A percentile compares a stretch with the other conserved stretches of the same genome.
Evolutionary conservation across 768 basidiomycete species (phyloP).

Genomic region (Clathrus columnatus): DNA sequence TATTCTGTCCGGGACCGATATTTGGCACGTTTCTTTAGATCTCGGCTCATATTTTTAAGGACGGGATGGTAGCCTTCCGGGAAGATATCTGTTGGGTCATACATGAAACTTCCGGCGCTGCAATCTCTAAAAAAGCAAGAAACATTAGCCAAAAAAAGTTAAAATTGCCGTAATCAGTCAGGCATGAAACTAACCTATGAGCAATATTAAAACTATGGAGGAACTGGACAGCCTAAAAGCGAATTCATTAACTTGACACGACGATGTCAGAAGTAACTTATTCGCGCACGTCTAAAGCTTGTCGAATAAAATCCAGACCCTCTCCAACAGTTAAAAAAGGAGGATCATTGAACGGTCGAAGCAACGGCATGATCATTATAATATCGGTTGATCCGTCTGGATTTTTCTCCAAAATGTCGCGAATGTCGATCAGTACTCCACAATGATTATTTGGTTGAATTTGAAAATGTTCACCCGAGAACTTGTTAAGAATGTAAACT

Average conservation of each 20-base stretch:
- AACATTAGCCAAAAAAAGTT: neutral
- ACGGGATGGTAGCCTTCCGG: conserved; percentile 22
- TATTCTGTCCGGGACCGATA: conserved; percentile 22
- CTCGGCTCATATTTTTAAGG: conserved; percentile 11
- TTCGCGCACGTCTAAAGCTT: conserved; percentile 17
- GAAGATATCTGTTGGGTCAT: conserved; percentile 23
- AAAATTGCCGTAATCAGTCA: no score
- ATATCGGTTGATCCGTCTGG: neutral
- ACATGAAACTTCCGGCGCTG: conserved; percentile 26
- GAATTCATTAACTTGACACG: neutral
- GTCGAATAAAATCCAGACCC: conserved; percentile 18
- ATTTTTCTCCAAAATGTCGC: conserved; percentile 13
- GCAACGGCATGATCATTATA: conserved; percentile 20
- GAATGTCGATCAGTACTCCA: conserved; percentile 16
- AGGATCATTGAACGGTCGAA: conserved; percentile 22
- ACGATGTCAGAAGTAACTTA: no score
- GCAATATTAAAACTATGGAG: conserved; percentile 8
- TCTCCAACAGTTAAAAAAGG: conserved; percentile 17
- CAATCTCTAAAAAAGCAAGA: conserved; percentile 18
- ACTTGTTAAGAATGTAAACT: conserved; percentile 20
- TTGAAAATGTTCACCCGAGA: conserved; percentile 12
- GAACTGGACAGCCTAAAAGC: conserved; percentile 8
- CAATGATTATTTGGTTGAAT: conserved; percentile 17
- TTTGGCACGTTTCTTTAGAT: conserved; percentile 18
- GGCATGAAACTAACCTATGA: conserved; percentile 12